phyloP scores from a whole-genome alignment of 371 early-diverging fungal species.

The Circinella umbellata region DNA sequence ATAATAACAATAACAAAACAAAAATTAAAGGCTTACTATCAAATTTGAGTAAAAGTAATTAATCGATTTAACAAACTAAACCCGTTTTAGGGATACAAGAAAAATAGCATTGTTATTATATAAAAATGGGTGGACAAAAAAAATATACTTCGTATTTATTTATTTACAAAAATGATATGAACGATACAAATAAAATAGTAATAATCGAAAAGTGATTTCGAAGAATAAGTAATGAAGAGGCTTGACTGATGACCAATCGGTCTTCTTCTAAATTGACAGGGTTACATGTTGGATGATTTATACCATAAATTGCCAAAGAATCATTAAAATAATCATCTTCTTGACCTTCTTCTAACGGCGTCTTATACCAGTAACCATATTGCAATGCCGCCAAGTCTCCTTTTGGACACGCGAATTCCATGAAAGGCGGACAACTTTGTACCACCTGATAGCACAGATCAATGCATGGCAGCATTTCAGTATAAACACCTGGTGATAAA shows the following conservation, averaged over 20 bases:
- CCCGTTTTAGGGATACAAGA: too few species aligned
- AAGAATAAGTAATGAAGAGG: neutral
- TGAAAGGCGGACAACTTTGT: constrained; percentile 68
- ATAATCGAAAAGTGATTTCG: neutral
- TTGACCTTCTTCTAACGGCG: neutral
- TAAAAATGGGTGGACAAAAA: too few species aligned
- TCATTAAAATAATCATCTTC: neutral
- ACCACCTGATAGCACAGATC: constrained; percentile 70
- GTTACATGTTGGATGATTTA: constrained; percentile 32
- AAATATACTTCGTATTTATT: neutral
- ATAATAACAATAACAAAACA: too few species aligned
- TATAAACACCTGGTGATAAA: constrained; percentile 52
- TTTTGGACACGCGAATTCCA: constrained; percentile 63
- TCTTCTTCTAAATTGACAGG: constrained; percentile 34
- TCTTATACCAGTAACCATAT: constrained; percentile 52
- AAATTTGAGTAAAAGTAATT: too few species aligned
- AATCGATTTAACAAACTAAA: too few species aligned
- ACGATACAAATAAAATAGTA: neutral
- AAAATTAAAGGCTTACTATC: too few species aligned
- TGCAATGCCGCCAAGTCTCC: constrained; percentile 52
- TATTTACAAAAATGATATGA: neutral
- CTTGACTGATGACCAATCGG: constrained; percentile 29
- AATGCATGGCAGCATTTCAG: constrained; percentile 65
- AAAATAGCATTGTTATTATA: too few species aligned
- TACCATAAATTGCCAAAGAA: constrained; percentile 12